phyloP scores from a whole-genome alignment of 257 asterid species.

The Gentiana macrophylla region DNA sequence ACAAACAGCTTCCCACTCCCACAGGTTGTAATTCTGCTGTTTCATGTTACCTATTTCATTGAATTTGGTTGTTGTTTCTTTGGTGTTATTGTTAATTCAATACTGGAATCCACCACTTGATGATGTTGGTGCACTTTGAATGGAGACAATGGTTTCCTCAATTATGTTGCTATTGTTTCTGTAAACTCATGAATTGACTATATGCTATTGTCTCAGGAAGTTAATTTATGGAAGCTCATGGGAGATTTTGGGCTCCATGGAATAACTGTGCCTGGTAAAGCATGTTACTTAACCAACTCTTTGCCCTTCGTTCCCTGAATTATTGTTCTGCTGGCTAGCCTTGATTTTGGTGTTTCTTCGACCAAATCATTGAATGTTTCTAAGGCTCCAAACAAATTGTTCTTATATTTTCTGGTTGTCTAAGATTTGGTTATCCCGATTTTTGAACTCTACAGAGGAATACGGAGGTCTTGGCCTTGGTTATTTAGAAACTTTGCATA shows the following conservation, averaged over 20 bases:
- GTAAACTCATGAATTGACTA: too few species aligned
- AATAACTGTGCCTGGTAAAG: slow-evolving; percentile 84
- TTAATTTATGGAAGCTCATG: slow-evolving; percentile 91
- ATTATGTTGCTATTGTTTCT: too few species aligned
- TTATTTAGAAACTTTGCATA: slow-evolving; percentile 85
- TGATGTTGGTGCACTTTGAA: too few species aligned
- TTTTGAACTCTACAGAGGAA: slow-evolving; percentile 43
- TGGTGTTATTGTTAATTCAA: too few species aligned
- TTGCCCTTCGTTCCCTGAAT: slow-evolving; percentile 1
- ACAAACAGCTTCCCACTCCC: slow-evolving; percentile 84
- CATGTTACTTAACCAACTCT: slow-evolving; percentile 3
- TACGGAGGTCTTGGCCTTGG: slow-evolving; percentile 99
- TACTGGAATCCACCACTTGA: too few species aligned
- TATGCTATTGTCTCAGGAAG: slow-evolving; percentile 41
- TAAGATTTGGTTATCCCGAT: slow-evolving; percentile 8
- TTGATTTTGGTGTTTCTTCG: too few species aligned
- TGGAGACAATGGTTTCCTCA: too few species aligned
- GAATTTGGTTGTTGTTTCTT: too few species aligned
- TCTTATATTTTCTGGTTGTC: slow-evolving; percentile 10
- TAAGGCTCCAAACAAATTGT: background rate
- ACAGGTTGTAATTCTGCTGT: slow-evolving; percentile 28
- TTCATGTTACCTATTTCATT: too few species aligned
- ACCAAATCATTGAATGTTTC: background rate
- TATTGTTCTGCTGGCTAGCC: background rate
- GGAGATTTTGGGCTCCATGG: slow-evolving; percentile 96